Conservation (phyloP, 768 basidiomycete genomes). For the Suillus hirtellus region DNA sequence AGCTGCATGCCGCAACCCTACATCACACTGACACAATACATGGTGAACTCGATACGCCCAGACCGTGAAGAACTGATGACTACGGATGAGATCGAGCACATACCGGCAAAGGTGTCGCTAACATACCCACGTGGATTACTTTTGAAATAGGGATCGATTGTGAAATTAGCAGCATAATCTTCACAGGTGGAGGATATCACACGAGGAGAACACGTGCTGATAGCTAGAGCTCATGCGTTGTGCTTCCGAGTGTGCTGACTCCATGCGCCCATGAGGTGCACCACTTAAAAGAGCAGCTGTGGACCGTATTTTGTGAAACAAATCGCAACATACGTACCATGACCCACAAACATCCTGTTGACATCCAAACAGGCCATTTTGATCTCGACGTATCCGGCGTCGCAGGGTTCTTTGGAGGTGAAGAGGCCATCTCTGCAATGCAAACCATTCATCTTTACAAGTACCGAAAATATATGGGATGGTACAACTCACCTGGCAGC, state of each 20-base stretch:
- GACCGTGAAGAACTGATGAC: not conserved
- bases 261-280: not conserved
- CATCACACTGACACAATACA: not conserved
- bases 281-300: not conserved
- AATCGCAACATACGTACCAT: not conserved
- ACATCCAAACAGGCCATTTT: conserved; percentile 18
- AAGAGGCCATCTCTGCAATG: conserved; percentile 33
- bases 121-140: no score
- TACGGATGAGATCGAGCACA: no score
- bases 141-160: not conserved
- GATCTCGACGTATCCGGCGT: conserved; percentile 30
- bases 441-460: conserved; percentile 30
- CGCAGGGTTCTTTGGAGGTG: conserved; percentile 37
- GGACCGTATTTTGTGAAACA: not conserved
- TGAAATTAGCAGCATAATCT: not conserved
- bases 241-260: not conserved
- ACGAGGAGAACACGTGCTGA: not conserved
- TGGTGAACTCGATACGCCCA: not conserved
- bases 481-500: conserved; percentile 37
- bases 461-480: conserved; percentile 33
- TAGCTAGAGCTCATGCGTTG: not conserved
- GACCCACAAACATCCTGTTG: conserved; percentile 18
- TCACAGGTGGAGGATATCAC: not conserved
- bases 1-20: not conserved
- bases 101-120: no score